Evolutionary conservation across 1,284 basidiomycete species (phyloP).

Genomic region (Fomitopsis palustris): DNA sequence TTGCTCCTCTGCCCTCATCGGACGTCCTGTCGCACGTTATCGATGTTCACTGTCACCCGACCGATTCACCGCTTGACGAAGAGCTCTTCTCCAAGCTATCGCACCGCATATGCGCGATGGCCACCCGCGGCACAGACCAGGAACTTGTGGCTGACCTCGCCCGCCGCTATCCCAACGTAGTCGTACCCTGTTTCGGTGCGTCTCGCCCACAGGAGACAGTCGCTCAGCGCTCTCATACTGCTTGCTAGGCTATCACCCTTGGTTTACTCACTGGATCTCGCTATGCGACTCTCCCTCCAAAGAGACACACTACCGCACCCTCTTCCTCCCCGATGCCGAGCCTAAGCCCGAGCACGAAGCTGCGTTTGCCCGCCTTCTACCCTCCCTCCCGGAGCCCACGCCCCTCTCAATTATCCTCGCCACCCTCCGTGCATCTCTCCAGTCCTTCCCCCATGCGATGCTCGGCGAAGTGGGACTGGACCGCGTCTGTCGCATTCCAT

Average conservation of each 20-base stretch:
- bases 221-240: background rate
- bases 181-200: constrained; percentile 76
- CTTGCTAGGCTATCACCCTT: constrained; percentile 75
- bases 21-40: constrained; percentile 58
- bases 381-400: constrained; percentile 59
- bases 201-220: constrained; percentile 8
- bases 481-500: constrained; percentile 66
- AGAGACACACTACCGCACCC: constrained; percentile 60
- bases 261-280: constrained; percentile 75
- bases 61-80: constrained; percentile 51
- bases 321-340: constrained; percentile 42
- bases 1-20: constrained; percentile 1
- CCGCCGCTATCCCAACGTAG: constrained; percentile 52
- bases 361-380: constrained; percentile 49
- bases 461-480: constrained; percentile 85
- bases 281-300: constrained; percentile 39
- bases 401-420: constrained; percentile 48
- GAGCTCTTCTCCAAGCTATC: constrained; percentile 47
- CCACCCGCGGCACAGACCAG: constrained; percentile 62
- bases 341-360: constrained; percentile 28
- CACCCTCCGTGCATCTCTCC: constrained; percentile 53
- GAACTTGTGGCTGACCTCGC: constrained; percentile 59
- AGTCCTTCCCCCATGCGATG: constrained; percentile 63
- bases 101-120: constrained; percentile 75
- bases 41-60: constrained; percentile 82